These are phyloP conservation scores for Carex sylvatica DNA, from an alignment of 202 grass and related monocot species.

Conservation along the genomic window DNA sequence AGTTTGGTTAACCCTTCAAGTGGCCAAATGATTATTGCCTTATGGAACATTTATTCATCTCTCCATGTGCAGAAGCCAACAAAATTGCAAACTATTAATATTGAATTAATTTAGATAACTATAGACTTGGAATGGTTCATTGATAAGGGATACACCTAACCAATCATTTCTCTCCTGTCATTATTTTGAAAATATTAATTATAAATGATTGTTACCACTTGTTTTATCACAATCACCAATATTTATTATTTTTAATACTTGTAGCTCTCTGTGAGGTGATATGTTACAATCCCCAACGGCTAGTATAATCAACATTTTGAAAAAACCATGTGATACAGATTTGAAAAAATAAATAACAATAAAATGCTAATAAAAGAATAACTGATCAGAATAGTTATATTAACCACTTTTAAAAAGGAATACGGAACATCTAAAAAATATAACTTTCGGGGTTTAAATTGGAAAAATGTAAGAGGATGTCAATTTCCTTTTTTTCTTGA, in stretches of 20 bases:
- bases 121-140: constrained; percentile 4
- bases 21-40: background rate
- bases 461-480: background rate
- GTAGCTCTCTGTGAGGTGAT: background rate
- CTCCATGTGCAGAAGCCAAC: background rate
- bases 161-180: constrained; percentile 17
- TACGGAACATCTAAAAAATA: background rate
- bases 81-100: background rate
- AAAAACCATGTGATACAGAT: background rate
- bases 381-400: background rate
- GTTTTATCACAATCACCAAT: background rate
- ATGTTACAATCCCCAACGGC: constrained; percentile 20
- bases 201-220: background rate
- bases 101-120: constrained; percentile 20
- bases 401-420: too few species aligned
- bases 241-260: background rate
- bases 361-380: background rate
- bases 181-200: background rate
- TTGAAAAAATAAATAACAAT: background rate
- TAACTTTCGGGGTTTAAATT: background rate
- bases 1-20: background rate
- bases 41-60: background rate
- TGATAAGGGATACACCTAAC: constrained; percentile 21
- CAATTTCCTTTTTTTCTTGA: background rate
- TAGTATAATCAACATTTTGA: background rate